Percentiles rank a stretch among this genome's conserved stretches.
These are phyloP conservation scores for Plasmodium inui DNA, from an alignment of 169 alveolate genomes.

Conservation along the genomic window DNA sequence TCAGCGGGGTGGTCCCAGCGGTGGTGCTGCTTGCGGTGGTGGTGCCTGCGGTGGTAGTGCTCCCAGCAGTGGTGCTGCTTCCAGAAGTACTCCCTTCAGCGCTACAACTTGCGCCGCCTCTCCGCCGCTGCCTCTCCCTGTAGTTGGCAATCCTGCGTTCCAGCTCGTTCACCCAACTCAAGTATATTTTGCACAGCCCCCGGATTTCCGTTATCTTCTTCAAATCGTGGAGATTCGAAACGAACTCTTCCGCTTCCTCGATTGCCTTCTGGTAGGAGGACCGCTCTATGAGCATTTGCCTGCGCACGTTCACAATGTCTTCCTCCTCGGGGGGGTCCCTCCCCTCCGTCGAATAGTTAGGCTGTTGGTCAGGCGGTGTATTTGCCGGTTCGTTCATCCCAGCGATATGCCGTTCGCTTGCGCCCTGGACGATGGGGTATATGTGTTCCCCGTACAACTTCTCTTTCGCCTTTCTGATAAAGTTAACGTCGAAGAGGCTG, in stretches of 20 bases:
- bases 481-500: conserved; percentile 78
- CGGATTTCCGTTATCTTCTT: conserved; percentile 66
- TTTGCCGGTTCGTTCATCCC: background rate
- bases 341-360: background rate
- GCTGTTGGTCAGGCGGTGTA: background rate
- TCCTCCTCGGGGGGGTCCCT: background rate
- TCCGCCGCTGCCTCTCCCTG: conserved; percentile 36
- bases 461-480: conserved; percentile 78
- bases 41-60: background rate
- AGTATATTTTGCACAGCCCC: conserved; percentile 70
- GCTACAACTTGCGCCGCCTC: background rate
- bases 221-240: conserved; percentile 58
- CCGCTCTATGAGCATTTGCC: conserved; percentile 82
- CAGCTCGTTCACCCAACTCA: conserved; percentile 66
- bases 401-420: background rate
- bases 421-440: conserved; percentile 77
- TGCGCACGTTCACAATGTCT: conserved; percentile 58
- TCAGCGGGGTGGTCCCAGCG: background rate
- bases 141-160: conserved; percentile 25
- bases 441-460: conserved; percentile 78
- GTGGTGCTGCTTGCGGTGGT: too few species aligned
- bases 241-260: conserved; percentile 75
- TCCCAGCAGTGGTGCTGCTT: background rate
- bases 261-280: conserved; percentile 69
- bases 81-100: background rate